A percentile compares a stretch with the other conserved stretches of the same genome.
phyloP scores from a whole-genome alignment of 2,329 filamentous ascomycete genomes.

The Apiospora marii region DNA sequence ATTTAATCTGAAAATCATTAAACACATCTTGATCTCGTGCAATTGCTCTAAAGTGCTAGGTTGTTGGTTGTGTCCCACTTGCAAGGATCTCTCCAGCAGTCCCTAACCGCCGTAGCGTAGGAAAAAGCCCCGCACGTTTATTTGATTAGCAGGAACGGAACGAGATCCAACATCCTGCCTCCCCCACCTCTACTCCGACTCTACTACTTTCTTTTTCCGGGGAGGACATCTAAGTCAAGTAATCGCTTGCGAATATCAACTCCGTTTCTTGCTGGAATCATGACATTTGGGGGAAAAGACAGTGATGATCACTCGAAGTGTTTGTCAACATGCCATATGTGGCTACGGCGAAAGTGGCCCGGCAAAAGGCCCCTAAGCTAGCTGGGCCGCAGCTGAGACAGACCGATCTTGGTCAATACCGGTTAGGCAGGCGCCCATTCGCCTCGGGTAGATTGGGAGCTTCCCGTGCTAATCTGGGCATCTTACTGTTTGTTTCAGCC shows the following conservation, averaged over 20 bases:
- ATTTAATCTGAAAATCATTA: not conserved
- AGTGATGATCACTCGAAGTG: not conserved
- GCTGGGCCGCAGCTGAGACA: not conserved
- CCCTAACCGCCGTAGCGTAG: not conserved
- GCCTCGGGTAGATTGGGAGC: not conserved
- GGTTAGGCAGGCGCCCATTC: not conserved
- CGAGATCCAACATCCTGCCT: not conserved
- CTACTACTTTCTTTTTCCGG: not conserved
- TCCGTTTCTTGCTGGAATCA: not conserved
- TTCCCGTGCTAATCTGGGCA: not conserved
- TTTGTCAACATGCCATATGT: not conserved
- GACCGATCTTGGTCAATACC: not conserved
- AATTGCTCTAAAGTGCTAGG: not conserved
- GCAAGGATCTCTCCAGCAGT: not conserved
- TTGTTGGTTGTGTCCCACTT: not conserved
- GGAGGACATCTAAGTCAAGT: not conserved
- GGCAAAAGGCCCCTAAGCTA: not conserved
- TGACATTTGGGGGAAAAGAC: not conserved
- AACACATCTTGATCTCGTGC: not conserved
- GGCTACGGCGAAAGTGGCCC: not conserved
- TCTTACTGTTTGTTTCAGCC: slow-evolving; percentile 1
- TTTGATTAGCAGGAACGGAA: not conserved
- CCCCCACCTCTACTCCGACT: not conserved
- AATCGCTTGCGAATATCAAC: not conserved
- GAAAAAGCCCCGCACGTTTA: not conserved